Evolutionary conservation across 164 flowering plant species (phyloP).

Genomic region (Echeveria elegans): DNA sequence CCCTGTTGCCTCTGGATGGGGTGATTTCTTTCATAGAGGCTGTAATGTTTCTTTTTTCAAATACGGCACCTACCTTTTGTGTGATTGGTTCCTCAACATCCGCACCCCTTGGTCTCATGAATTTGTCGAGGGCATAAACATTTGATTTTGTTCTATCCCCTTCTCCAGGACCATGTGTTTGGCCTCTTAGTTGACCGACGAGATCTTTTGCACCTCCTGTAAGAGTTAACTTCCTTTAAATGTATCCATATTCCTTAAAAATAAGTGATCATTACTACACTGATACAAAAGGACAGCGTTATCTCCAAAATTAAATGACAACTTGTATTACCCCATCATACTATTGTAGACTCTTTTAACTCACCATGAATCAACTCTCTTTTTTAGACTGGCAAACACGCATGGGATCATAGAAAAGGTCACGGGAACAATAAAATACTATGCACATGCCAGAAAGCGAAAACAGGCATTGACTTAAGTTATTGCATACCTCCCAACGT

Average conservation of each 20-base stretch:
- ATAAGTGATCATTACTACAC: too few species aligned
- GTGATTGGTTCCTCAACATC: slow-evolving; percentile 27
- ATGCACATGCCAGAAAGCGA: background rate
- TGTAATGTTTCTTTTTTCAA: slow-evolving; percentile 26
- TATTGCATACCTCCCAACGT: slow-evolving; percentile 46
- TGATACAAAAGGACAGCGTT: too few species aligned
- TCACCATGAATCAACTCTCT: too few species aligned
- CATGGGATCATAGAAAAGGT: too few species aligned
- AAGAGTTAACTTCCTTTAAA: slow-evolving; percentile 5
- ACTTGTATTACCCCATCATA: too few species aligned
- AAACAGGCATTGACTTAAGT: background rate
- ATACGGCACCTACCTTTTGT: slow-evolving; percentile 19
- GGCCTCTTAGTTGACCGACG: slow-evolving; percentile 22
- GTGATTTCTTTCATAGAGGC: slow-evolving; percentile 20
- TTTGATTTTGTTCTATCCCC: slow-evolving; percentile 43
- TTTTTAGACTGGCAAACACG: too few species aligned
- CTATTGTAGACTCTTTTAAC: too few species aligned
- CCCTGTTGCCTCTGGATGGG: slow-evolving; percentile 27
- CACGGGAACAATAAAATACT: too few species aligned
- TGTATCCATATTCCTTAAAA: background rate
- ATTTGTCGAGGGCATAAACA: slow-evolving; percentile 27
- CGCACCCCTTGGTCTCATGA: slow-evolving; percentile 18
- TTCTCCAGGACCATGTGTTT: slow-evolving; percentile 33
- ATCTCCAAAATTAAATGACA: background rate
- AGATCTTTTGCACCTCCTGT: slow-evolving; percentile 34